These are phyloP conservation scores for Eragrostis tef DNA, from an alignment of 202 grass and related monocot species.

Conservation along the genomic window DNA sequence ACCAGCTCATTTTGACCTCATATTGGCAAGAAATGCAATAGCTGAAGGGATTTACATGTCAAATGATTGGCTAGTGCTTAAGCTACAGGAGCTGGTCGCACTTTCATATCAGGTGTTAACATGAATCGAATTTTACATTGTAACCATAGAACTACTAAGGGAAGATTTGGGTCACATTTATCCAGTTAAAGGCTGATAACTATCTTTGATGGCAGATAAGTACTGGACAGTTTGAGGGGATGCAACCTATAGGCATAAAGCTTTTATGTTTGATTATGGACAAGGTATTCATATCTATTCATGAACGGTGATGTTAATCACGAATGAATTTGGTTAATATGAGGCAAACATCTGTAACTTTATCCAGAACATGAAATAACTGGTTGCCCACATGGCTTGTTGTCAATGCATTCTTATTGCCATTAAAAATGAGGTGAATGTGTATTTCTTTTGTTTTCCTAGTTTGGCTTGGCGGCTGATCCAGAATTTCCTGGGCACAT, in stretches of 20 bases:
- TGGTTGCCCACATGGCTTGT: conserved; percentile 17
- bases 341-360: conserved; percentile 41
- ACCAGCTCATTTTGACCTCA: conserved; percentile 92
- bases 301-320: conserved; percentile 4
- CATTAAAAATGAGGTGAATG: conserved; percentile 10
- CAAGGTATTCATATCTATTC: conserved; percentile 54
- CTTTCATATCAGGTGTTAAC: conserved; percentile 87
- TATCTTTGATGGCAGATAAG: conserved; percentile 75
- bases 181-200: conserved; percentile 36
- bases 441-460: conserved; percentile 44
- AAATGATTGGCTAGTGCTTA: conserved; percentile 91
- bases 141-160: neutral
- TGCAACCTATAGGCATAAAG: conserved; percentile 86
- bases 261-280: conserved; percentile 96
- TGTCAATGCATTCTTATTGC: conserved; percentile 8
- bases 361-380: conserved; percentile 15
- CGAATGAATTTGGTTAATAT: conserved; percentile 8
- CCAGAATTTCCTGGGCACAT: conserved; percentile 98
- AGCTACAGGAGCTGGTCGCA: conserved; percentile 89
- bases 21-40: conserved; percentile 64
- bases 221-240: conserved; percentile 94
- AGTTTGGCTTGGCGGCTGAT: conserved; percentile 84
- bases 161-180: conserved; percentile 25
- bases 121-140: conserved; percentile 19
- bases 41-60: conserved; percentile 47